phyloP scores from a whole-genome alignment of 108 stramenopile species.

The Cyclotella baltica region DNA sequence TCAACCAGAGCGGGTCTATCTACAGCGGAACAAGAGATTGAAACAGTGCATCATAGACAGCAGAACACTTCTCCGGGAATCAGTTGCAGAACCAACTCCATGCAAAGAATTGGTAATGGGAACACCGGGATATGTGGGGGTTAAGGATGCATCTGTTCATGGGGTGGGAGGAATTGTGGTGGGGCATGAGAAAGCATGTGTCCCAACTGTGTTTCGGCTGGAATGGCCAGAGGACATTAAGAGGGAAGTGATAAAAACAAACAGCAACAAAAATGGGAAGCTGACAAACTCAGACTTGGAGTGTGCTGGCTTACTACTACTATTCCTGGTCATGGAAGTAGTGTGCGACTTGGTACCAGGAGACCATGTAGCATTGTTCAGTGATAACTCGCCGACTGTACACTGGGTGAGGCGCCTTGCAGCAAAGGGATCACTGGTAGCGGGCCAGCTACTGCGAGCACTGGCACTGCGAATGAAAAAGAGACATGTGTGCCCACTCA shows the following conservation, averaged over 20 bases:
- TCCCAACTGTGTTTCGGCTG: neutral
- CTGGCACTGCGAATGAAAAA: neutral
- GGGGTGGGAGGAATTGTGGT: neutral
- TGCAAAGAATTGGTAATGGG: neutral
- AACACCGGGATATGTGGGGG: neutral
- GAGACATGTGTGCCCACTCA: neutral
- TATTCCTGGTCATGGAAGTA: slow-evolving; percentile 26
- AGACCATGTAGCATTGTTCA: too few species aligned
- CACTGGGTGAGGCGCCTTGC: neutral
- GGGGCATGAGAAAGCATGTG: neutral
- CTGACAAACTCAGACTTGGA: too few species aligned
- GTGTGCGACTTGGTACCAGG: too few species aligned
- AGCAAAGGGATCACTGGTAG: neutral
- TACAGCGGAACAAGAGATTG: neutral
- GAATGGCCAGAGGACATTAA: slow-evolving; percentile 7
- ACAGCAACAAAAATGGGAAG: too few species aligned
- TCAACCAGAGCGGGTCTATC: neutral
- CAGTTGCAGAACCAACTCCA: neutral
- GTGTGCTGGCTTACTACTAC: slow-evolving; percentile 4
- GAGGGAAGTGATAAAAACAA: neutral
- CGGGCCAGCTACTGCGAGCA: neutral
- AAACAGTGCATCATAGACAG: neutral
- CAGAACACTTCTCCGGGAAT: neutral
- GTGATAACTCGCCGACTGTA: too few species aligned
- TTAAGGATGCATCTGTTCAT: slow-evolving; percentile 13